Base-by-base conservation (phyloP, 805 yeast species). In the Ogataea chonburiensis region DNA sequence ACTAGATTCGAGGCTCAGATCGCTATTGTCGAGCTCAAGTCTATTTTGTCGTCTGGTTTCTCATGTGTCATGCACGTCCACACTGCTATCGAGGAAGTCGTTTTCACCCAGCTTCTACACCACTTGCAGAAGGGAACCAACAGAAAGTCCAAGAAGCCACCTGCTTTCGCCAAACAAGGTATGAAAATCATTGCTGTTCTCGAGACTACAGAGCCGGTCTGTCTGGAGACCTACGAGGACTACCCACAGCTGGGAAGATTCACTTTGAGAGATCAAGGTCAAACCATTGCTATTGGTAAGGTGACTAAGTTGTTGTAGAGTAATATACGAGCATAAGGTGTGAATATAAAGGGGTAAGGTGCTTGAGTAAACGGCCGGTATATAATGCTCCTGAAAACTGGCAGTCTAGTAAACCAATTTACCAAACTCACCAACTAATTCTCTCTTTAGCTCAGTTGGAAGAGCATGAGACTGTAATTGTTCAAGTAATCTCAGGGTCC, bases 11-110 rank as follows among this genome's bases (percentile, higher is more conserved):
- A 87, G 68, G 98, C 98, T 5, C 96, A 91, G 66, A 77, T 93
- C 47, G 98, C 97, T 38, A 86, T 93, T 66, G 96, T 93, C 41
- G 99, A 93, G 68, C 78, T 93, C 64, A 88, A 86, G 68, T 84
- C 96, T 13, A 93, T 93, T 57, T 71, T 93, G 57, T 86, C 98
- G 4, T 80, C 94, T 34, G 99, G 99, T 39, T 93, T 80, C 71
- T 80, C 96, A 10, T 93, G 98, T 75, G 97, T 93, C 38, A 91
- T 93, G 96, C 98, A 93, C 60, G 83, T 93, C 53, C 98, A 93
- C 70, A 87, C 98, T 33, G 98, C 98, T 38, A 88, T 91, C 52
- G 98, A 93, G 68, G 99, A 93, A 66, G 96, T 93, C 35, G 73
- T 74, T 17, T 77, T 93, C 59, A 72, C 81, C 34, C 79, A 80